Percentiles rank a stretch among this genome's conserved stretches.
phyloP scores from a whole-genome alignment of 108 stramenopile genomes.

The Mayamaea pseudoterrestris region DNA sequence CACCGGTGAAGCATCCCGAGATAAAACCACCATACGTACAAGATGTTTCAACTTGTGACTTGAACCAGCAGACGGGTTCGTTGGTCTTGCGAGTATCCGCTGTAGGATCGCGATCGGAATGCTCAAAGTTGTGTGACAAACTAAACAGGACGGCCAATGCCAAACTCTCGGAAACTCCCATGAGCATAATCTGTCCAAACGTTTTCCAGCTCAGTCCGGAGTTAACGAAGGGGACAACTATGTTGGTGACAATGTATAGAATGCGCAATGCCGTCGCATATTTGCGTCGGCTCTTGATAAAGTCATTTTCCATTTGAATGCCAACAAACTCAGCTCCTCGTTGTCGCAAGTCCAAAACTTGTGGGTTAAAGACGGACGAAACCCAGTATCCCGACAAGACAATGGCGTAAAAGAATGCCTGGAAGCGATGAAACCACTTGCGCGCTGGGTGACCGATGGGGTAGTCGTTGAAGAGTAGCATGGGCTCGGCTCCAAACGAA shows the following conservation, averaged over 20 bases:
- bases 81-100: constrained; percentile 28
- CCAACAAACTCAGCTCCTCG: constrained; percentile 48
- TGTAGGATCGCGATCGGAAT: constrained; percentile 71
- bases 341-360: constrained; percentile 65
- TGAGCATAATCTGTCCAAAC: constrained; percentile 44
- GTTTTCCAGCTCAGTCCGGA: constrained; percentile 29
- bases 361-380: constrained; percentile 69
- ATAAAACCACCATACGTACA: constrained; percentile 83
- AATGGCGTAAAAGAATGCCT: constrained; percentile 56
- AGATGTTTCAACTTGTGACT: constrained; percentile 82
- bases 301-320: constrained; percentile 66
- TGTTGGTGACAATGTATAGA: constrained; percentile 53
- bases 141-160: constrained; percentile 73
- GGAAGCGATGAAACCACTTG: constrained; percentile 58
- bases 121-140: constrained; percentile 91
- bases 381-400: constrained; percentile 71
- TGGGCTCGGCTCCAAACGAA: constrained; percentile 73
- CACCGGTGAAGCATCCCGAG: constrained; percentile 77
- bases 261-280: constrained; percentile 44
- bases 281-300: constrained; percentile 46
- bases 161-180: constrained; percentile 65
- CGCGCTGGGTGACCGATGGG: constrained; percentile 52
- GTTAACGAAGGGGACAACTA: constrained; percentile 50
- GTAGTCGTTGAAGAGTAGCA: constrained; percentile 78
- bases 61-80: constrained; percentile 81